Conservation (phyloP, 179 eudicot species). For the Patellifolia procumbens region DNA sequence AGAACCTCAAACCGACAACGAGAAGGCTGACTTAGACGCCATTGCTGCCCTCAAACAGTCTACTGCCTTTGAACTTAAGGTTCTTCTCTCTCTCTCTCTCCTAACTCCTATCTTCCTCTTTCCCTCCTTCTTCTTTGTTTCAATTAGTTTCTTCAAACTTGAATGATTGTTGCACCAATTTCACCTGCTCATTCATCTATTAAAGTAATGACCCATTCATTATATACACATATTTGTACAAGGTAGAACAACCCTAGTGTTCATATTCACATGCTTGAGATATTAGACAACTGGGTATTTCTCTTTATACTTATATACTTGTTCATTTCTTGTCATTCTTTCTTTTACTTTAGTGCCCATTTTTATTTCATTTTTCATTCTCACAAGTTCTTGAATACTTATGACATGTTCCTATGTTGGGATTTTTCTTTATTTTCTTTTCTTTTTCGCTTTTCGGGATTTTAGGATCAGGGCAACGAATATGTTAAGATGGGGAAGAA, state of each 20-base stretch:
- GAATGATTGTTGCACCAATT: neutral
- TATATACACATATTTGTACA: neutral
- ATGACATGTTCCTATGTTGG: neutral
- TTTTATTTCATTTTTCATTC: too few relatives aligned
- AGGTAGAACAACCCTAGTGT: neutral
- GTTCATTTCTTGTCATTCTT: too few relatives aligned
- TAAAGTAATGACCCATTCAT: neutral
- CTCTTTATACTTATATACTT: neutral
- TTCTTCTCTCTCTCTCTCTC: slow-evolving; percentile 17
- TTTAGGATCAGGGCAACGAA: slow-evolving; percentile 87
- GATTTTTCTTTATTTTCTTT: neutral
- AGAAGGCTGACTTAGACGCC: slow-evolving; percentile 69
- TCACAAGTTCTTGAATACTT: too few relatives aligned
- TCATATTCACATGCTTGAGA: neutral
- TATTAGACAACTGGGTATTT: neutral
- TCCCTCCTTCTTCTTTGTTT: neutral
- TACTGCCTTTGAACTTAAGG: slow-evolving; percentile 90
- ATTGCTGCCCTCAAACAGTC: slow-evolving; percentile 77
- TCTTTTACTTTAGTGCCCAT: too few relatives aligned
- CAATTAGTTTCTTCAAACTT: neutral
- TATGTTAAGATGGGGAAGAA: slow-evolving; percentile 89
- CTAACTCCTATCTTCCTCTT: neutral
- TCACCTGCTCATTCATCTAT: neutral
- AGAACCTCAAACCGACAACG: slow-evolving; percentile 66
- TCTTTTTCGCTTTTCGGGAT: neutral